Conservation (phyloP, 768 basidiomycete species). For the Pisolithus orientalis region DNA sequence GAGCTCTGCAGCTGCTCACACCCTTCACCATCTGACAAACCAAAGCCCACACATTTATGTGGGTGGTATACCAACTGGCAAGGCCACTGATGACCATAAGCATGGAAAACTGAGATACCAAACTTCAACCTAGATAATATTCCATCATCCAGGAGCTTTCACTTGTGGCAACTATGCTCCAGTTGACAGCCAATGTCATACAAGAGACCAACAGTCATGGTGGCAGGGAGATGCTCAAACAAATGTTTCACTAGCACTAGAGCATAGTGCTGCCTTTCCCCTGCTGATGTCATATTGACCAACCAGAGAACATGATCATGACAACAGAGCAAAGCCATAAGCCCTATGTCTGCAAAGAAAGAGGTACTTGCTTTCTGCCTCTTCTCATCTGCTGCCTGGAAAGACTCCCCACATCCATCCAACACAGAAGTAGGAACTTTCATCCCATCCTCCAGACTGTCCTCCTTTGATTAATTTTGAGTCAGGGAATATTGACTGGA, state of each 20-base stretch:
- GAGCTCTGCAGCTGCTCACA: too few species aligned
- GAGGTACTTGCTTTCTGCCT: slow-evolving; percentile 12
- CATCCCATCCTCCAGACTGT: slow-evolving; percentile 16
- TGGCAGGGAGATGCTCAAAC: not conserved
- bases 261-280: slow-evolving; percentile 14
- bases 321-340: slow-evolving; percentile 12
- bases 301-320: slow-evolving; percentile 15
- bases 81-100: too few species aligned
- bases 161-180: too few species aligned
- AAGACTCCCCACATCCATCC: slow-evolving; percentile 28
- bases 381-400: slow-evolving; percentile 13
- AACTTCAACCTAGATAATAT: too few species aligned
- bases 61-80: too few species aligned
- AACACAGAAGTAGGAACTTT: slow-evolving; percentile 24
- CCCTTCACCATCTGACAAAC: too few species aligned
- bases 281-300: slow-evolving; percentile 12
- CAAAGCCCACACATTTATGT: too few species aligned
- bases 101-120: too few species aligned
- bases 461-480: not conserved
- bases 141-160: too few species aligned
- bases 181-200: too few species aligned
- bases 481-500: not conserved
- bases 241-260: not conserved
- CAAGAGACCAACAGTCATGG: too few species aligned
- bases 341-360: slow-evolving; percentile 12